A percentile compares a stretch with the other conserved stretches of the same genome.
These are phyloP conservation scores for Suillus ampliporus DNA, from an alignment of 768 basidiomycete species.

Conservation along the genomic window DNA sequence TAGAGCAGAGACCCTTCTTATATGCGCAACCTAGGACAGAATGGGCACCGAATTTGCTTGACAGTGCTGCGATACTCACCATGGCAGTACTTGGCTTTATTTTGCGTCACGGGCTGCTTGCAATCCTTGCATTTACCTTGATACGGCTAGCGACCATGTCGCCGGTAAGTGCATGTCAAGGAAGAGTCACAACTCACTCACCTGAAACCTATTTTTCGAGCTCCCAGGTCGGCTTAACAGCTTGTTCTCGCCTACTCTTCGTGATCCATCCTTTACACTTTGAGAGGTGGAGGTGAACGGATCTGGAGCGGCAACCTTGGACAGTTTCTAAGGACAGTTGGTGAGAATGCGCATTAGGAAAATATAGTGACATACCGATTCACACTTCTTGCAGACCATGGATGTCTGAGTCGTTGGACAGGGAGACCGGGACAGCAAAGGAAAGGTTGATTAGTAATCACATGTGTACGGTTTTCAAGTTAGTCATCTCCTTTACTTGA, in stretches of 20 bases:
- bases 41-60: slow-evolving; percentile 11
- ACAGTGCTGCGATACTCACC: slow-evolving; percentile 50
- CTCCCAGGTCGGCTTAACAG: slow-evolving; percentile 71
- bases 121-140: slow-evolving; percentile 88
- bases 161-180: slow-evolving; percentile 18
- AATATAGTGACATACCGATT: slow-evolving; percentile 54
- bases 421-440: slow-evolving; percentile 3
- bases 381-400: slow-evolving; percentile 93
- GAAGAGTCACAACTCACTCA: slow-evolving; percentile 35
- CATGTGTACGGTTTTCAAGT: neutral
- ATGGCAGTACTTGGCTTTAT: slow-evolving; percentile 89
- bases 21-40: slow-evolving; percentile 74
- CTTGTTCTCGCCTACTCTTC: slow-evolving; percentile 88
- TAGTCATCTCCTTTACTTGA: neutral
- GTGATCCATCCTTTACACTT: slow-evolving; percentile 79
- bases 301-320: slow-evolving; percentile 88
- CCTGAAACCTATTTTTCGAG: slow-evolving; percentile 81
- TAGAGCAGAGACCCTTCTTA: slow-evolving; percentile 85
- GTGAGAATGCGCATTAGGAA: slow-evolving; percentile 12
- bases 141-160: slow-evolving; percentile 64
- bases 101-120: slow-evolving; percentile 83
- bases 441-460: slow-evolving; percentile 3
- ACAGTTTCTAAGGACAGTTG: slow-evolving; percentile 69
- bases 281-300: slow-evolving; percentile 77
- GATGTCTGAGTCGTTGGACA: slow-evolving; percentile 9